Evolutionary conservation across 164 flowering plant species (phyloP).

Genomic region (Piper longum): DNA sequence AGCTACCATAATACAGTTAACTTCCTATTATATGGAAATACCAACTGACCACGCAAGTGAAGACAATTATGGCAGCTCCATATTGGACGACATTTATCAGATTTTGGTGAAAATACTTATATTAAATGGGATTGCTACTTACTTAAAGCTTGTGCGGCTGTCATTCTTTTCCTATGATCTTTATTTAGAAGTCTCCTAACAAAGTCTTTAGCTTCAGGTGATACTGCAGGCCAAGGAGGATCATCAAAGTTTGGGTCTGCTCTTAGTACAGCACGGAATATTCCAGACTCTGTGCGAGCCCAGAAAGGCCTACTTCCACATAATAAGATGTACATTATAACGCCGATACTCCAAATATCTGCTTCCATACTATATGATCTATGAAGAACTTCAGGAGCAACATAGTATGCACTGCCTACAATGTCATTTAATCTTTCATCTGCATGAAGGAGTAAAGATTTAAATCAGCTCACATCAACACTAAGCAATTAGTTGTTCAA

Average conservation of each 20-base stretch:
- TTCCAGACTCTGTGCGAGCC: constrained; percentile 99
- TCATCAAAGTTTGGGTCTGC: constrained; percentile 93
- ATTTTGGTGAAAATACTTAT: neutral
- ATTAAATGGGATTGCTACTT: constrained; percentile 14
- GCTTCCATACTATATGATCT: constrained; percentile 90
- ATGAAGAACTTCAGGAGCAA: constrained; percentile 98
- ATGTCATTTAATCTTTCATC: constrained; percentile 95
- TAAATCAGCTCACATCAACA: neutral
- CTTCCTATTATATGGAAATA: no score
- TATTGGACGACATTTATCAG: neutral
- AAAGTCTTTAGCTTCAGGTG: constrained; percentile 53
- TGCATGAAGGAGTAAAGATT: constrained; percentile 16
- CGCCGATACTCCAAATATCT: constrained; percentile 99
- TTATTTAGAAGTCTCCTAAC: constrained; percentile 46
- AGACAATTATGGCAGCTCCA: neutral
- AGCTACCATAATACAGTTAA: no score
- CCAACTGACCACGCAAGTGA: neutral
- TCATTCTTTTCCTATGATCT: constrained; percentile 61
- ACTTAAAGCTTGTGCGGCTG: constrained; percentile 58
- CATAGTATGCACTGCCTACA: constrained; percentile 99
- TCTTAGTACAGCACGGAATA: constrained; percentile 88
- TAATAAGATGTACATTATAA: constrained; percentile 75
- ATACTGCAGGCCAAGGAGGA: constrained; percentile 50
- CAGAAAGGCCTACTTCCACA: constrained; percentile 99
- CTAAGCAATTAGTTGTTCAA: no score